phyloP scores from a whole-genome alignment of 192 early-diverging fungal genomes.

The Dissophora ornata region DNA sequence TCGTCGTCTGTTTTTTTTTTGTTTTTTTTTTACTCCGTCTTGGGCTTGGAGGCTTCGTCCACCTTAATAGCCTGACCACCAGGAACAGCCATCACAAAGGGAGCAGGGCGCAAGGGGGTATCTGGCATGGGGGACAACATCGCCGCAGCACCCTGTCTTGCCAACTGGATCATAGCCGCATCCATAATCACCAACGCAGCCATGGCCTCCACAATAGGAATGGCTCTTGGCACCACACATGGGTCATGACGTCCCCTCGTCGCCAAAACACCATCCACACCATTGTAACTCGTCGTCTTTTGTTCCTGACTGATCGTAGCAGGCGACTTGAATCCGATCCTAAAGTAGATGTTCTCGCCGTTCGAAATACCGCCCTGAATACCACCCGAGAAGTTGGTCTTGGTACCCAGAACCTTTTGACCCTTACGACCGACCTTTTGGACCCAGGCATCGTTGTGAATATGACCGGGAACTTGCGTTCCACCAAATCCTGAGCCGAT shows the following conservation, averaged over 20 bases:
- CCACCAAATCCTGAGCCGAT: conserved; percentile 94
- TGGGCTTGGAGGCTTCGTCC: conserved; percentile 49
- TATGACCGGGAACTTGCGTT: conserved; percentile 85
- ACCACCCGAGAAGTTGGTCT: conserved; percentile 95
- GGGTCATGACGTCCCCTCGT: conserved; percentile 98
- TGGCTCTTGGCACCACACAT: conserved; percentile 95
- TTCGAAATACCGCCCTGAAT: conserved; percentile 98
- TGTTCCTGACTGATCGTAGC: conserved; percentile 96
- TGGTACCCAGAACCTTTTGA: conserved; percentile 74
- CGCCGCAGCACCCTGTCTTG: conserved; percentile 63
- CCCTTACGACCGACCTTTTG: conserved; percentile 63
- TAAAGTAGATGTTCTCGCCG: conserved; percentile 96
- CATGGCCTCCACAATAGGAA: conserved; percentile 99
- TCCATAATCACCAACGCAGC: conserved; percentile 95
- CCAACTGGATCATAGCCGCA: conserved; percentile 69
- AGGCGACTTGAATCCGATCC: conserved; percentile 97
- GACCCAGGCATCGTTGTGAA: conserved; percentile 95
- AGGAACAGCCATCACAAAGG: conserved; percentile 48
- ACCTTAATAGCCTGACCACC: conserved; percentile 47
- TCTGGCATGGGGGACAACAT: conserved; percentile 62
- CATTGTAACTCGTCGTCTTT: conserved; percentile 87
- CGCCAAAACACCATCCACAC: conserved; percentile 81
- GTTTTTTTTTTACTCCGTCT: conserved; percentile 55
- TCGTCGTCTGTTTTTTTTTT: too few species aligned
- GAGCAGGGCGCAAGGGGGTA: conserved; percentile 47